phyloP scores from a whole-genome alignment of 805 yeast species.

The Blastobotrys robertii region DNA sequence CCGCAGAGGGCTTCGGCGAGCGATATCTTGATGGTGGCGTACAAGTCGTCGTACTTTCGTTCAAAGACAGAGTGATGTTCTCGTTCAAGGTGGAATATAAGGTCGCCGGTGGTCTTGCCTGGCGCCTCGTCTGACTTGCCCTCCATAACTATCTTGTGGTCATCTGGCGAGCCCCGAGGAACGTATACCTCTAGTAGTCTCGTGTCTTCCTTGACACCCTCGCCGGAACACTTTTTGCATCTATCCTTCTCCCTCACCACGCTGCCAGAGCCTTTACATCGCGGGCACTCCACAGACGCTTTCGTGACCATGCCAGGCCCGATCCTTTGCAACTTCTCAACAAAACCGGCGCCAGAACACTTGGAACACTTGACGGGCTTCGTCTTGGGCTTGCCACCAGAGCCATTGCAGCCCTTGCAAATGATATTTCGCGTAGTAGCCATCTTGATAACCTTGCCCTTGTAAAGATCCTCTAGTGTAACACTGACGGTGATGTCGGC shows the following conservation, averaged over 20 bases:
- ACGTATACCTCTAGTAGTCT: constrained; percentile 70
- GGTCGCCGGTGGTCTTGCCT: constrained; percentile 69
- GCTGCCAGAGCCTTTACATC: constrained; percentile 65
- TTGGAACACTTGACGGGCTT: constrained; percentile 44
- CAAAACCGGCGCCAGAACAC: constrained; percentile 67
- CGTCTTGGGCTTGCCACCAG: constrained; percentile 61
- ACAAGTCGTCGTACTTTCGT: constrained; percentile 56
- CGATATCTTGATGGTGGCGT: constrained; percentile 49
- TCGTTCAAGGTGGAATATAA: constrained; percentile 51
- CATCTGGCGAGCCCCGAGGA: constrained; percentile 56
- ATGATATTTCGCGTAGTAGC: constrained; percentile 61
- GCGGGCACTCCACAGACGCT: constrained; percentile 48
- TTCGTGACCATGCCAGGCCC: constrained; percentile 71
- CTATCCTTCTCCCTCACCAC: constrained; percentile 52
- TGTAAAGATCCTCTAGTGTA: constrained; percentile 62
- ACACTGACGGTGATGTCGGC: constrained; percentile 58
- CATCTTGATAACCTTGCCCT: constrained; percentile 71
- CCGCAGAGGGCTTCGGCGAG: constrained; percentile 83
- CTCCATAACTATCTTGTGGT: constrained; percentile 49
- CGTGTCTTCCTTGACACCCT: constrained; percentile 49
- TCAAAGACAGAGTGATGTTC: constrained; percentile 40
- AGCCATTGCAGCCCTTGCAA: constrained; percentile 66
- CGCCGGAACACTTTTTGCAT: constrained; percentile 71
- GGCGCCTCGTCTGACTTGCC: constrained; percentile 72
- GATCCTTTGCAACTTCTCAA: constrained; percentile 49